A percentile compares a stretch with the other conserved stretches of the same genome.
phyloP scores from a whole-genome alignment of 1,284 basidiomycete species.

The Cryptococcus amylolentus region DNA sequence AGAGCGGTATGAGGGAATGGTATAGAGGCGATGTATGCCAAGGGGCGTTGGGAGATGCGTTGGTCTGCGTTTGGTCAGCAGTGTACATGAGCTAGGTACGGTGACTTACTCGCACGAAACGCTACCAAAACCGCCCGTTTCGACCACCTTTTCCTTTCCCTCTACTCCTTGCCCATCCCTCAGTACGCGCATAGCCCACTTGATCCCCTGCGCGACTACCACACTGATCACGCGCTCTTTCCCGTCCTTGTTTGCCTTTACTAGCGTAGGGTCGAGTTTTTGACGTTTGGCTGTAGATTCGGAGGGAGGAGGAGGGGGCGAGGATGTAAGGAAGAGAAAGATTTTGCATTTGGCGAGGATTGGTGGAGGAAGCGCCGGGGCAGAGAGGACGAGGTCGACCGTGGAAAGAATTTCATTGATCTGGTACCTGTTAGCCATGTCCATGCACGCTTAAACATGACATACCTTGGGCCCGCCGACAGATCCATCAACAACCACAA shows the following conservation, averaged over 20 bases:
- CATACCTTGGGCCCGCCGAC: slow-evolving; percentile 28
- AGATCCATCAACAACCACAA: slow-evolving; percentile 40
- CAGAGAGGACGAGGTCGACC: slow-evolving; percentile 49
- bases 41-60: slow-evolving; percentile 43
- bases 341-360: slow-evolving; percentile 47
- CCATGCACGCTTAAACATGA: not conserved
- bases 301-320: slow-evolving; percentile 22
- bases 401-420: slow-evolving; percentile 46
- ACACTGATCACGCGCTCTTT: slow-evolving; percentile 47
- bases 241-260: not conserved
- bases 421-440: slow-evolving; percentile 17
- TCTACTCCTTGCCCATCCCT: slow-evolving; percentile 11
- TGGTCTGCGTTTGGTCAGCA: slow-evolving; percentile 33
- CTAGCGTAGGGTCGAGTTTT: slow-evolving; percentile 1
- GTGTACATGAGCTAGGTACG: not conserved
- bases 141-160: slow-evolving; percentile 26
- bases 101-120: slow-evolving; percentile 51
- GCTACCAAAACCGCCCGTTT: slow-evolving; percentile 38
- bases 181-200: slow-evolving; percentile 46
- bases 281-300: slow-evolving; percentile 15
- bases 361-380: slow-evolving; percentile 40
- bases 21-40: slow-evolving; percentile 53
- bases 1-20: slow-evolving; percentile 45
- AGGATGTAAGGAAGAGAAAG: slow-evolving; percentile 46
- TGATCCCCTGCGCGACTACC: slow-evolving; percentile 50